Evolutionary conservation across 768 basidiomycete genomes (phyloP).

Genomic region (Phylloporus sp.): DNA sequence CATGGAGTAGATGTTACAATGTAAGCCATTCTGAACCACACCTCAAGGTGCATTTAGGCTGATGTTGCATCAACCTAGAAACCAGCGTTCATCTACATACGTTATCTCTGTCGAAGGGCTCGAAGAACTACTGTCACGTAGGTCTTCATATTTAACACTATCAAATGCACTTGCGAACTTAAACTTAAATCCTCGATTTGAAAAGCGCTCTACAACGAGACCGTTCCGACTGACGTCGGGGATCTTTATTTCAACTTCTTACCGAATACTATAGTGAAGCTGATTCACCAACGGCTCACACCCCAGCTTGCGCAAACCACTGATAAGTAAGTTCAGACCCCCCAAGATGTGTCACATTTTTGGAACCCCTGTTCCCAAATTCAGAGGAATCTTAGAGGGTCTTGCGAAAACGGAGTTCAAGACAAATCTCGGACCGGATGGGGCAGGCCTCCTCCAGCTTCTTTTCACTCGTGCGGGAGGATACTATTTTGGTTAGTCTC

Average conservation of each 20-base stretch:
- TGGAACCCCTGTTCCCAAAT: background rate
- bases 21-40: slow-evolving; percentile 2
- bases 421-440: slow-evolving; percentile 33
- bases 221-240: slow-evolving; percentile 20
- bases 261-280: slow-evolving; percentile 13
- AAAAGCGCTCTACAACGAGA: slow-evolving; percentile 16
- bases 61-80: slow-evolving; percentile 7
- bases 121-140: slow-evolving; percentile 11
- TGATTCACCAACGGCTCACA: slow-evolving; percentile 19
- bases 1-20: slow-evolving; percentile 29
- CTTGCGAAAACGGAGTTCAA: slow-evolving; percentile 37
- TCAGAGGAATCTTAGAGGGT: slow-evolving; percentile 36
- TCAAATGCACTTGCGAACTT: background rate
- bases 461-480: slow-evolving; percentile 33
- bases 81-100: slow-evolving; percentile 23
- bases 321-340: slow-evolving; percentile 20
- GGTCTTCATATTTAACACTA: background rate
- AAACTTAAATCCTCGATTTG: background rate
- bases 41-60: background rate
- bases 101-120: too few relatives aligned
- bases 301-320: slow-evolving; percentile 18
- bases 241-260: slow-evolving; percentile 15
- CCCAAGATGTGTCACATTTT: too few relatives aligned
- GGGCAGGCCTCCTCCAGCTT: slow-evolving; percentile 31
- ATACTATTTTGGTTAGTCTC: slow-evolving; percentile 38